Evolutionary conservation across 345 rosid genomes (phyloP).

Genomic region (Citrus trifoliata): DNA sequence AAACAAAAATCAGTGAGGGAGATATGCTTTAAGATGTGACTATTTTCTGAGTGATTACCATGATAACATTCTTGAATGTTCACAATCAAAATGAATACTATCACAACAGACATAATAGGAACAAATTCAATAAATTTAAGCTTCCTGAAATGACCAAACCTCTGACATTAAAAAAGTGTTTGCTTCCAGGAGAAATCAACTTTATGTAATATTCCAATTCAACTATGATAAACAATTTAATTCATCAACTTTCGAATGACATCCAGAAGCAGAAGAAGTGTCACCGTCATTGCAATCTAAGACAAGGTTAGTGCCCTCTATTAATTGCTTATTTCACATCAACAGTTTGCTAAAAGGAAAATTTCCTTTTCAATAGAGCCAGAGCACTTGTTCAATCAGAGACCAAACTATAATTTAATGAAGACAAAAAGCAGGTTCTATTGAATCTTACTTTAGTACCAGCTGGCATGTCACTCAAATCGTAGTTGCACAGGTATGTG

Average conservation of each 20-base stretch:
- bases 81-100: not conserved
- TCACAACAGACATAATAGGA: not conserved
- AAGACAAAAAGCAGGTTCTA: not conserved
- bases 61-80: not conserved
- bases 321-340: not conserved
- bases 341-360: not conserved
- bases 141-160: not conserved
- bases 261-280: not conserved
- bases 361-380: not conserved
- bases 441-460: constrained; percentile 62
- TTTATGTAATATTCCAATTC: not conserved
- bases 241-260: not conserved
- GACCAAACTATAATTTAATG: not conserved
- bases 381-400: not conserved
- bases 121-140: not conserved
- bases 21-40: not conserved
- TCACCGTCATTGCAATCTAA: not conserved
- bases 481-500: constrained; percentile 93
- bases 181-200: not conserved
- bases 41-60: not conserved
- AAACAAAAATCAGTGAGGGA: not conserved
- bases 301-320: no score
- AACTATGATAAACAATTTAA: not conserved
- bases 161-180: not conserved
- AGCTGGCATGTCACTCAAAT: constrained; percentile 92